Evolutionary conservation across 768 basidiomycete species (phyloP).

Genomic region (Phylloporus scabripes): DNA sequence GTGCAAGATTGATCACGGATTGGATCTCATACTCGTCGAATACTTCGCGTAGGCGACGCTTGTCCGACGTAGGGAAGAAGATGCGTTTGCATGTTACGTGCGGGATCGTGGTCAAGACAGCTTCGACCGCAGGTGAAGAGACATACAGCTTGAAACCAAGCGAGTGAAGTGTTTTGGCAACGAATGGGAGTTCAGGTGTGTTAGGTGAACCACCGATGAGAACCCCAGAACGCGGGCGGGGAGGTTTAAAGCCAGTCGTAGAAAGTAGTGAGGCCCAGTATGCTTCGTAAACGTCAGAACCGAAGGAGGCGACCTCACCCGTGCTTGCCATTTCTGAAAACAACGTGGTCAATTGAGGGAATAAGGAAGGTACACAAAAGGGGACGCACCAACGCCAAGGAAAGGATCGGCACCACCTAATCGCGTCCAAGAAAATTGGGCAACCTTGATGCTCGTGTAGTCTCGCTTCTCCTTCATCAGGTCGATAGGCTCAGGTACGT

Average conservation of each 20-base stretch:
- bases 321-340: slow-evolving; percentile 91
- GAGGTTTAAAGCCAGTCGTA: slow-evolving; percentile 93
- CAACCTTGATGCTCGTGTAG: slow-evolving; percentile 94
- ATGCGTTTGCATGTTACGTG: slow-evolving; percentile 83
- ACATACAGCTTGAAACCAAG: slow-evolving; percentile 96
- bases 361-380: background rate
- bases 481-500: slow-evolving; percentile 89
- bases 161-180: slow-evolving; percentile 75
- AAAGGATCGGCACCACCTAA: slow-evolving; percentile 95
- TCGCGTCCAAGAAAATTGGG: slow-evolving; percentile 98
- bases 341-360: background rate
- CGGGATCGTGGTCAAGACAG: slow-evolving; percentile 71
- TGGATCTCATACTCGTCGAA: slow-evolving; percentile 94
- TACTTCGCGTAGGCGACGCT: slow-evolving; percentile 89
- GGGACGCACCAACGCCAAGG: slow-evolving; percentile 82
- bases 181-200: slow-evolving; percentile 79
- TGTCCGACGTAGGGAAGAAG: slow-evolving; percentile 95
- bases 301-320: slow-evolving; percentile 96
- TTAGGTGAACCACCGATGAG: slow-evolving; percentile 87
- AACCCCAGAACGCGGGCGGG: slow-evolving; percentile 77
- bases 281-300: slow-evolving; percentile 88
- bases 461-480: slow-evolving; percentile 85
- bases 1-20: slow-evolving; percentile 89
- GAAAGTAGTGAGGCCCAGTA: slow-evolving; percentile 94
- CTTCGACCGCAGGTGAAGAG: slow-evolving; percentile 72